phyloP scores from a whole-genome alignment of 2,329 filamentous ascomycete species.

The Clonostachys chloroleuca region DNA sequence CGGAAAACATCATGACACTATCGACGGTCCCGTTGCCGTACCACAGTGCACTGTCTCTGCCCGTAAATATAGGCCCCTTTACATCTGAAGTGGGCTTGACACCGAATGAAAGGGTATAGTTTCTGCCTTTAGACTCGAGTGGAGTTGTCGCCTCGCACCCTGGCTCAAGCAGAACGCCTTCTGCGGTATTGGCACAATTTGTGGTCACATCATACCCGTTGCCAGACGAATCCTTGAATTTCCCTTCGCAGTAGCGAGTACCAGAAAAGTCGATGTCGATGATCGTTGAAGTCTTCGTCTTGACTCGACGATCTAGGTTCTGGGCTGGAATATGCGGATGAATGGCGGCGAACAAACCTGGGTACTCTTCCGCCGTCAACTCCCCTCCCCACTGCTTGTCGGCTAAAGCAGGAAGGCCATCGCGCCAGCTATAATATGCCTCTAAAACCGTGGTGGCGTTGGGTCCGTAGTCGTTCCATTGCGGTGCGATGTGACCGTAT shows the following conservation, averaged over 20 bases:
- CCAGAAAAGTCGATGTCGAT: constrained; percentile 12
- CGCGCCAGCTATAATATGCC: constrained; percentile 14
- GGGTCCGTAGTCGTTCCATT: constrained; percentile 16
- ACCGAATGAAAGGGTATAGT: constrained; percentile 48
- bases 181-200: constrained; percentile 23
- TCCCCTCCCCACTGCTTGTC: constrained; percentile 18
- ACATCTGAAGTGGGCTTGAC: constrained; percentile 22
- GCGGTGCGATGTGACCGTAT: constrained; percentile 11
- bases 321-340: constrained; percentile 9
- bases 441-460: constrained; percentile 14
- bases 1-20: constrained; percentile 23
- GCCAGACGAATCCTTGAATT: constrained; percentile 7
- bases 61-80: constrained; percentile 34
- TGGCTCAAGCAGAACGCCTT: constrained; percentile 20
- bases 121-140: constrained; percentile 46
- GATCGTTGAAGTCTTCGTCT: constrained; percentile 7
- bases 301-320: constrained; percentile 11
- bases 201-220: constrained; percentile 20
- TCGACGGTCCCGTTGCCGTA: constrained; percentile 15
- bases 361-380: constrained; percentile 4
- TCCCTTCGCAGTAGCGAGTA: constrained; percentile 1
- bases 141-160: constrained; percentile 40
- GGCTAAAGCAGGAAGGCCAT: constrained; percentile 13
- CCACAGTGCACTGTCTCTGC: constrained; percentile 35
- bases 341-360: constrained; percentile 6